Evolutionary conservation across 2,329 filamentous ascomycete genomes (phyloP).

Genomic region (Aureobasidium sp.): DNA sequence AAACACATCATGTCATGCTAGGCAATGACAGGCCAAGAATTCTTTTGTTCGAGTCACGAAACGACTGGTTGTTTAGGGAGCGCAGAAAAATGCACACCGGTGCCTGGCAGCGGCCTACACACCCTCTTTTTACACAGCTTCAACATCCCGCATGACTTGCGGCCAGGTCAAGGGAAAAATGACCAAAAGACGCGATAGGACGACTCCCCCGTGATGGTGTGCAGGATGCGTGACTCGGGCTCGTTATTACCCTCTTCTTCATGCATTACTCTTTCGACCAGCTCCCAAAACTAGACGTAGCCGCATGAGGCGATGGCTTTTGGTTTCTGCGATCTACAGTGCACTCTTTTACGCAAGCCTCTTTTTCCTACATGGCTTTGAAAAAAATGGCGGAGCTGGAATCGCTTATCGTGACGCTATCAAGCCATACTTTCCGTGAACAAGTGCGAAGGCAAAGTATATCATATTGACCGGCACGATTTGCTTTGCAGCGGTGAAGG

Average conservation of each 20-base stretch:
- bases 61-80: not conserved
- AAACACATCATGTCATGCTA: too few species aligned
- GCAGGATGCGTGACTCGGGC: not conserved
- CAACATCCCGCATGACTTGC: slow-evolving; percentile 4
- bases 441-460: not conserved
- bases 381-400: too few species aligned
- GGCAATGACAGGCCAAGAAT: not conserved
- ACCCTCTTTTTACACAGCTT: not conserved
- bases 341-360: not conserved
- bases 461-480: slow-evolving; percentile 3
- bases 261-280: not conserved
- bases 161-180: not conserved
- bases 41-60: not conserved
- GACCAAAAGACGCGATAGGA: slow-evolving; percentile 9
- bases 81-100: not conserved
- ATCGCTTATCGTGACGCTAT: not conserved
- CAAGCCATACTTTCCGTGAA: too few species aligned
- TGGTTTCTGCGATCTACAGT: not conserved
- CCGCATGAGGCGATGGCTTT: too few species aligned
- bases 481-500: slow-evolving; percentile 11
- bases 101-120: slow-evolving; percentile 13
- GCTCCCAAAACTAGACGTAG: too few species aligned
- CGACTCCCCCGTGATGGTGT: not conserved
- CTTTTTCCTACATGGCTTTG: too few species aligned
- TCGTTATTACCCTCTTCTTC: not conserved